Evolutionary conservation across 1,139 yeast species (phyloP).

Genomic region (Nadsonia commutata): DNA sequence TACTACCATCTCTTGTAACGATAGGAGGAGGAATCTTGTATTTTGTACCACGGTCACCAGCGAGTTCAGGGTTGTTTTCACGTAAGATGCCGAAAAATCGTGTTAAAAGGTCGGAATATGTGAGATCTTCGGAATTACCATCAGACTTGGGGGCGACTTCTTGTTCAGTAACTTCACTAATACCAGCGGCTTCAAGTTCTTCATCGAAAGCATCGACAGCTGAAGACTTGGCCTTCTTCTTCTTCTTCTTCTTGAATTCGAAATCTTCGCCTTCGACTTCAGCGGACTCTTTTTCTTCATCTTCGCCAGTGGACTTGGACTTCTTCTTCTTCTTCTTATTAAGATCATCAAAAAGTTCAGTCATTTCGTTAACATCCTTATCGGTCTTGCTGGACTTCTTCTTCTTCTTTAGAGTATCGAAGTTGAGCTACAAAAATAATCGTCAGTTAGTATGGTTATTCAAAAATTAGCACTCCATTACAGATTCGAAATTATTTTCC

Average conservation of each 20-base stretch:
- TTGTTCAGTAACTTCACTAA: slow-evolving; percentile 30
- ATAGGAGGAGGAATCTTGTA: slow-evolving; percentile 96
- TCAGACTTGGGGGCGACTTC: slow-evolving; percentile 16
- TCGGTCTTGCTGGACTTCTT: slow-evolving; percentile 33
- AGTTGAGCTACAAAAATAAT: too few relatives aligned
- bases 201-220: slow-evolving; percentile 71
- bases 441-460: too few relatives aligned
- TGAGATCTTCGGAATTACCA: slow-evolving; percentile 36
- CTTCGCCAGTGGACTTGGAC: not conserved
- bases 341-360: slow-evolving; percentile 27
- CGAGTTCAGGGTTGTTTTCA: slow-evolving; percentile 93
- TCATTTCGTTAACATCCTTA: slow-evolving; percentile 29
- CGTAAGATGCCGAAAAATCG: slow-evolving; percentile 78
- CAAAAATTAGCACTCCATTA: too few relatives aligned
- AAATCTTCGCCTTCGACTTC: slow-evolving; percentile 54
- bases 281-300: slow-evolving; percentile 6
- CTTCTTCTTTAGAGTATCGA: slow-evolving; percentile 35
- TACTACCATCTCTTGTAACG: slow-evolving; percentile 93
- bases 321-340: slow-evolving; percentile 1
- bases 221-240: slow-evolving; percentile 56
- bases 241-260: slow-evolving; percentile 61
- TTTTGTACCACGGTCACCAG: slow-evolving; percentile 90
- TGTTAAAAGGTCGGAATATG: slow-evolving; percentile 63
- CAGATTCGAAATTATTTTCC: too few relatives aligned
- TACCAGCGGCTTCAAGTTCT: slow-evolving; percentile 82